phyloP scores from a whole-genome alignment of 2,329 filamentous ascomycete genomes.

The Trichoderma sp. region DNA sequence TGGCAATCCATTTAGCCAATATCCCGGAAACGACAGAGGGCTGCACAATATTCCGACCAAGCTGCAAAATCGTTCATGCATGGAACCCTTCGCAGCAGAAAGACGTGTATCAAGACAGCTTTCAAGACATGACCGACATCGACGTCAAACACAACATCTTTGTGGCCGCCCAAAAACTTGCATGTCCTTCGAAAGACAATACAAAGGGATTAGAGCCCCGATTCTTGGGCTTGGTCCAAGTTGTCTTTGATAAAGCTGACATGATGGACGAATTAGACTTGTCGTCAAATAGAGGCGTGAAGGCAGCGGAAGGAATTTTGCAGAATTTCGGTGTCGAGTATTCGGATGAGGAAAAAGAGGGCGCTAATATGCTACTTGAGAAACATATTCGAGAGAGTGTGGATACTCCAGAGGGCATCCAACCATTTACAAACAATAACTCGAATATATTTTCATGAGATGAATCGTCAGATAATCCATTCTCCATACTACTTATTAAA shows the following conservation, averaged over 20 bases:
- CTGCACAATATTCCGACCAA: neutral
- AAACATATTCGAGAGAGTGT: too few species aligned
- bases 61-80: neutral
- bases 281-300: neutral
- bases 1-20: constrained; percentile 14
- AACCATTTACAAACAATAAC: too few species aligned
- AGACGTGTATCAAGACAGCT: neutral
- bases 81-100: neutral
- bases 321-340: constrained; percentile 5
- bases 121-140: neutral
- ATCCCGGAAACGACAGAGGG: neutral
- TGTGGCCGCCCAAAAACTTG: neutral
- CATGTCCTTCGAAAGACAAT: neutral
- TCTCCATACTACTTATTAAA: too few species aligned
- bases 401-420: too few species aligned
- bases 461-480: too few species aligned
- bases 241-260: constrained; percentile 6
- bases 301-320: neutral
- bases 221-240: constrained; percentile 5
- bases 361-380: too few species aligned
- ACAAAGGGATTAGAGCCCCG: neutral
- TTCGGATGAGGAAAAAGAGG: constrained; percentile 2
- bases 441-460: too few species aligned
- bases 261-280: constrained; percentile 5
- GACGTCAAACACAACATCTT: neutral